Conservation (phyloP, 768 basidiomycete species). For the Leccinum obscurum region DNA sequence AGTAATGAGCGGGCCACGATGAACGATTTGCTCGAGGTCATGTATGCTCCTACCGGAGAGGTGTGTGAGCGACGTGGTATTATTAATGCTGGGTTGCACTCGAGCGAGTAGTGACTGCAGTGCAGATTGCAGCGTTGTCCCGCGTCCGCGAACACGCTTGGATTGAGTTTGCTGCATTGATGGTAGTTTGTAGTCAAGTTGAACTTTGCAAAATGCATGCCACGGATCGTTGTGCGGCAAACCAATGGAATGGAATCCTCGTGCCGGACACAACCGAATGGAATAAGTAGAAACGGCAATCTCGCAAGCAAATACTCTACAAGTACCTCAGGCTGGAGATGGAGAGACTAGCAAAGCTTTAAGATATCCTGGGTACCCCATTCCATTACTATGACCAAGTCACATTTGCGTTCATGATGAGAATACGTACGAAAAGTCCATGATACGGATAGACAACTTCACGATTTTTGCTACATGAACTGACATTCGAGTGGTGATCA, state of each 20-base stretch:
- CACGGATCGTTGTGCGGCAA: neutral
- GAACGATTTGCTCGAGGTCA: constrained; percentile 31
- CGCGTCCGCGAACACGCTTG: neutral
- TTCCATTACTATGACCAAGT: neutral
- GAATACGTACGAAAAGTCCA: constrained; percentile 20
- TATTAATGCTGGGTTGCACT: constrained; percentile 5
- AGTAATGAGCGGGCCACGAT: constrained; percentile 28
- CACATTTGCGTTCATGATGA: constrained; percentile 6
- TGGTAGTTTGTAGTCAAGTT: neutral
- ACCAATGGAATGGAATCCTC: constrained; percentile 4
- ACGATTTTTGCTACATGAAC: constrained; percentile 81
- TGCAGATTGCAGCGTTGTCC: constrained; percentile 4
- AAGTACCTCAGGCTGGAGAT: neutral
- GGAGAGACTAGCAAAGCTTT: neutral
- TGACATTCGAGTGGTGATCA: constrained; percentile 8
- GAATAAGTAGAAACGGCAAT: neutral
- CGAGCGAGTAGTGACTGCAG: constrained; percentile 20
- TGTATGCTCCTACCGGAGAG: constrained; percentile 18
- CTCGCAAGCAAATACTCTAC: neutral
- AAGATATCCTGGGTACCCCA: neutral
- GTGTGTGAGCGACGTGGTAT: neutral
- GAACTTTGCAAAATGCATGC: neutral
- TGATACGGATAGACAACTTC: constrained; percentile 79
- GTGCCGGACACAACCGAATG: neutral
- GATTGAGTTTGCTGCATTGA: constrained; percentile 9